A percentile compares a stretch with the other conserved stretches of the same genome.
Evolutionary conservation across 2,329 filamentous ascomycete species (phyloP).

Genomic region (Apiospora hydei): DNA sequence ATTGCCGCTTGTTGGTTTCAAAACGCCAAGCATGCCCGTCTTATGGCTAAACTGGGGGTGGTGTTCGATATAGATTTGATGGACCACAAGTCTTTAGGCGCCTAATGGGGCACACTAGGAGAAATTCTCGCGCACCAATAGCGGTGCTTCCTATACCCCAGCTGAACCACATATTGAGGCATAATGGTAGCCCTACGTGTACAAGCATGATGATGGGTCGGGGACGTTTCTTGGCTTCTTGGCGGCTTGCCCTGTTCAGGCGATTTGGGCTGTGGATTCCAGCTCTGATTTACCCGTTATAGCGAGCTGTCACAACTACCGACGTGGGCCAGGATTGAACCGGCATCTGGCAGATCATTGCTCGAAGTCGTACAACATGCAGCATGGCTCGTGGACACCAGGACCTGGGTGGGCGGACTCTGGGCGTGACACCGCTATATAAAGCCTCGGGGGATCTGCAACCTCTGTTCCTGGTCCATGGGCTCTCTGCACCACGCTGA

Average conservation of each 20-base stretch:
- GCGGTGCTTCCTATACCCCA: background rate
- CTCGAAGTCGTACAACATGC: background rate
- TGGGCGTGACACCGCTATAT: background rate
- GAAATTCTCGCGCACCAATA: slow-evolving; percentile 6
- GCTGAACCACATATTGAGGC: background rate
- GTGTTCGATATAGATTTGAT: background rate
- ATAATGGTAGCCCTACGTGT: background rate
- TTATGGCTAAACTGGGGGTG: slow-evolving; percentile 1
- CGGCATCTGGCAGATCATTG: background rate
- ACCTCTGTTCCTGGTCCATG: background rate
- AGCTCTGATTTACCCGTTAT: background rate
- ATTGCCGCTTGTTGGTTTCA: background rate
- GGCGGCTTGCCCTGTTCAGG: slow-evolving; percentile 5
- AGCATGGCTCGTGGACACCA: background rate
- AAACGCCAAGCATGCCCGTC: background rate
- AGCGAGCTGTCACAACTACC: background rate
- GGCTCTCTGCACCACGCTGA: background rate
- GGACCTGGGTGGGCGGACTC: background rate
- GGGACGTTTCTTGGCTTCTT: background rate
- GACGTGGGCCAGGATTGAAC: background rate
- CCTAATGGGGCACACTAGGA: background rate
- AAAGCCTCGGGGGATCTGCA: background rate
- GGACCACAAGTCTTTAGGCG: background rate
- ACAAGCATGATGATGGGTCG: background rate
- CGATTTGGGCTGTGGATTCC: background rate